Evolutionary conservation across 768 basidiomycete species (phyloP).

Genomic region (Boletus sp.): DNA sequence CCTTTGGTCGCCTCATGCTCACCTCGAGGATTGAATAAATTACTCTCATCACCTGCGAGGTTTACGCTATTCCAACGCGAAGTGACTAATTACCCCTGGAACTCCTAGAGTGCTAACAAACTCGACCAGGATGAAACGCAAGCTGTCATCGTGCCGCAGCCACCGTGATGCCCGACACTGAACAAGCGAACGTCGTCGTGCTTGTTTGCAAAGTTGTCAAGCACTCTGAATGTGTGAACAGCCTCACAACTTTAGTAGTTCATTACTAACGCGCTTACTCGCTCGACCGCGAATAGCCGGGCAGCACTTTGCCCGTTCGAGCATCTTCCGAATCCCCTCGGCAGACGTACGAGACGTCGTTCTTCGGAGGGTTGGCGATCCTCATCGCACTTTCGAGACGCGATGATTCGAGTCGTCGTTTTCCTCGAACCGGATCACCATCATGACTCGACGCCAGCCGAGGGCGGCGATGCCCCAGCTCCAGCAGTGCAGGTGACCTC

Average conservation of each 20-base stretch:
- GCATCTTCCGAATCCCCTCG: constrained; percentile 5
- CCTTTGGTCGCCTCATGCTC: constrained; percentile 17
- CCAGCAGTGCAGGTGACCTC: constrained; percentile 26
- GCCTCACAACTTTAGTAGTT: not conserved
- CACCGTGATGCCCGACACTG: not conserved
- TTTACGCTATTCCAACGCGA: constrained; percentile 11
- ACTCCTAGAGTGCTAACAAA: not conserved
- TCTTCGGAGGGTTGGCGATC: not conserved
- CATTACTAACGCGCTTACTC: constrained; percentile 1
- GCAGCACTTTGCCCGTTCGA: constrained; percentile 1
- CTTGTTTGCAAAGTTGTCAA: not conserved
- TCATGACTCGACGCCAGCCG: constrained; percentile 9
- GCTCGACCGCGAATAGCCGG: constrained; percentile 6
- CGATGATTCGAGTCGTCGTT: not conserved
- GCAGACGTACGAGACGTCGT: not conserved
- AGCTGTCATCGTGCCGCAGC: not conserved
- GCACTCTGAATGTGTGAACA: constrained; percentile 1
- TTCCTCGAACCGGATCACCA: constrained; percentile 14
- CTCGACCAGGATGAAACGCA: not conserved
- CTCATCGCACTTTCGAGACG: constrained; percentile 2
- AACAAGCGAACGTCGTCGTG: not conserved
- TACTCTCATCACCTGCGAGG: constrained; percentile 7
- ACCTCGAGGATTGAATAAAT: constrained; percentile 25
- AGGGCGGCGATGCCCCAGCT: constrained; percentile 20
- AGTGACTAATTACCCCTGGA: constrained; percentile 5